Evolutionary conservation across 2,329 filamentous ascomycete genomes (phyloP), one percentile per base, ranked within the genome.

Genomic region (Aspergillus pseudoglaucus): DNA sequence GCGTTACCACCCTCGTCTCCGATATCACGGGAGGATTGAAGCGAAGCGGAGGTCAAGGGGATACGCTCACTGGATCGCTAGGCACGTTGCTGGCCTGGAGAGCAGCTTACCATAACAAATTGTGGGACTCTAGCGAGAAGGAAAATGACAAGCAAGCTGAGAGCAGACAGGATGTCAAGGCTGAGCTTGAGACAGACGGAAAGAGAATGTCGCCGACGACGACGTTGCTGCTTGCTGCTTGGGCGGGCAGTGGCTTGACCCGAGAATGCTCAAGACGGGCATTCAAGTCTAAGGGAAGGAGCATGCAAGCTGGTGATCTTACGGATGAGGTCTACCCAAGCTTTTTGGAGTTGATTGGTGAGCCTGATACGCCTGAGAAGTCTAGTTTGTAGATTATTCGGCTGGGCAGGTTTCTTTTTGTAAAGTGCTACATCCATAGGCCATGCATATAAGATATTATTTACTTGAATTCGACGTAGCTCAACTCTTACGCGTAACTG

Each of bases 21-120:
- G 90, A 95, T 57, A 71, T 90, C 2, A 72, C 82, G 60, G 93
- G 93, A 7, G 91, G 91, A 1, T 70, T 83, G 66, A 98, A 98
- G 80, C 78, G 93, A 55, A 91, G 88, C 49, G 93, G 91, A 42
- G 93, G 93, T 0, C 93, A 98, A 71, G 93, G 93, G 1, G 93
- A 98, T 70, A 97, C 93, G 3, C 74, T 98, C 55, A 97, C 93
- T 0, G 93, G 93, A 1, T 84, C 84, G 30, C 74, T 98, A 55
- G 93, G 87, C 1, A 97, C 93, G 3, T 82, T 98, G 56, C 70
- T 97, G 54, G 90, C 82, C 1, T 98, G 91, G 84, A 79, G 91
- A 51, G 84, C 84, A 65, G 89, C 89, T 18, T 98, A 98, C 67
- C 75, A 89, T 46, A 87, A 95, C 49, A 77, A 78, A 23, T 68